Base-by-base conservation (phyloP, 164 flowering plant genomes). In the Amborella trichopoda region DNA sequence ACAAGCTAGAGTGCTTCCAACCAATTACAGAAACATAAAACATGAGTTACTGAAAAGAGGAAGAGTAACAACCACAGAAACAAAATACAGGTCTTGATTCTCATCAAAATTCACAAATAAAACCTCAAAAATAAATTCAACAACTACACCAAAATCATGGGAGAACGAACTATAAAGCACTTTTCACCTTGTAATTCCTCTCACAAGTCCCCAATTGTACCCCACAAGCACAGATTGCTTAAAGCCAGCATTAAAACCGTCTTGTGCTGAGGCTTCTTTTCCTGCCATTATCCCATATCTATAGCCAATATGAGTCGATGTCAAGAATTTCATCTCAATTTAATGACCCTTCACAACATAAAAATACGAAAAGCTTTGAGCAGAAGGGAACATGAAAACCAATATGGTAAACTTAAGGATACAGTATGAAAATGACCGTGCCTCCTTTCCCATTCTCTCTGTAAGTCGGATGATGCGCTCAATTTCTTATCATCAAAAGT, bases 211-310 rank as follows among this genome's bases (percentile, higher is more conserved):
- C 81, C 75, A 83, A 10, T 63, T 73, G 64, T 72, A 73, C 17
- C 96, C 96, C 25, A 28, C 65, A 57, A 53, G 23, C 16, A 74
- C 79, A 32, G 96, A 83, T 52, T 81, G 70, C 65, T 78, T 81
- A 48, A 79, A 90, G 24, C 96, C 96, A 21, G 50, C 40, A 59
- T 80, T 77, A 56, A 86, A 90, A 22, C 98, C 96, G 46, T 76
- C 87, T 54, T 90, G 96, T 25, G 84, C 80, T 52, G 84, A 49
- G 60, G 77, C 76, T 66, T 86, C 84, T 64, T 83, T 74, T 21
- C 93, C 98, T 10, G 83, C 76, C 23, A 68, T 59, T 25, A 86
- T 41, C 24, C 98, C 96, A 53, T 86, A 95, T 36, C 90, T 88
- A 55, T 86, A 90, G 40, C 94, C 98, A 46, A 73, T 65, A 91